Base-by-base conservation (phyloP, 768 basidiomycete species). In the Collybiopsis confluens region DNA sequence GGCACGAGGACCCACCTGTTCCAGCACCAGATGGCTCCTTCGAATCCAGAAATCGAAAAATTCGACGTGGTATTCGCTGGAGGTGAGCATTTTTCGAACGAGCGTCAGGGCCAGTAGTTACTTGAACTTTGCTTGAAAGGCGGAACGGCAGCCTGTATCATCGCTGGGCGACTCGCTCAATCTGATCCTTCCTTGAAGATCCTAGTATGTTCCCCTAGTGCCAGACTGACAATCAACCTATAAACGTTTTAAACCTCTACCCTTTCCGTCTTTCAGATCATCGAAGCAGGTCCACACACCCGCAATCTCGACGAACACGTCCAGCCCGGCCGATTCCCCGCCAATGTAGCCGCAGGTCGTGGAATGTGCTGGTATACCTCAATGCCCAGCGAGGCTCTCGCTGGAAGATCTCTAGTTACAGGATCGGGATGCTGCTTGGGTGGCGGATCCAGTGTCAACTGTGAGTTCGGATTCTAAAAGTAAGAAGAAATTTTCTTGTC, bases 401-500 rank as follows among this genome's bases (percentile, higher is more conserved):
- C 58, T 1, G 73, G 71, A 0, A 73, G 79, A 3, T 46, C 64
- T 0, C 38, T 60, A 1, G 30, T 72, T 28, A 62, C 71, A 0
- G 67, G 65, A 2, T 63, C 62, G 4, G 79, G 71, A 2, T 62
- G 70, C 45, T 69, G 68, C 36, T 54, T 81, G 1, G 79, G 79
- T 2, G 79, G 79, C 1, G 78, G 79, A 0, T 76, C 76, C 1
- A 66, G 69, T 42, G 69, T 80, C 20, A 79, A 79, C 49, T 74
- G 77, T 77, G 37, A 48, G 16, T 44, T 21, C 28, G 18, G 9
- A 1, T 9, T 16, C 16, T 21, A 28, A 4, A n/a, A 9, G 13
- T 6, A 38, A 21, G 15, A 2, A 18, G 9, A 27, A 4, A 38
- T 35, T 23, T 20, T 18, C 33, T 10, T 13, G 9, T 28, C 27